A percentile compares a stretch with the other conserved stretches of the same genome.
phyloP scores from a whole-genome alignment of 768 basidiomycete genomes.

The Neoboletus magnificus region DNA sequence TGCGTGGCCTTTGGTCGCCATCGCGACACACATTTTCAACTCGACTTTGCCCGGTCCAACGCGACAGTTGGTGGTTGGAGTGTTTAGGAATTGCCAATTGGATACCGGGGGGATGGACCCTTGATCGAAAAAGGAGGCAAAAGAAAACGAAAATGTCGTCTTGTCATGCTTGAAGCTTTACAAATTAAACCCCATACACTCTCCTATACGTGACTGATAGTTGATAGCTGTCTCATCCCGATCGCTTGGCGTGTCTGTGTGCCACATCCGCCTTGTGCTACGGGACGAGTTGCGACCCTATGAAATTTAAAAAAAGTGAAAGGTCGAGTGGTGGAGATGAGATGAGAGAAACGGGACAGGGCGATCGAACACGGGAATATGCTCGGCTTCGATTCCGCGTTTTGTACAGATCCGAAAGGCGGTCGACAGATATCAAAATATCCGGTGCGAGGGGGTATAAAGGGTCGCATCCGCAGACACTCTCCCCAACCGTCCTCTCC shows the following conservation, averaged over 20 bases:
- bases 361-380: conserved; percentile 17
- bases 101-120: background rate
- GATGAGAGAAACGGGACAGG: conserved; percentile 6
- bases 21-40: too few species aligned
- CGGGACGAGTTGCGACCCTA: too few species aligned
- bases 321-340: background rate
- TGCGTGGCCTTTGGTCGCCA: too few species aligned
- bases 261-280: too few species aligned
- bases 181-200: too few species aligned
- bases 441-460: conserved; percentile 12
- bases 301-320: too few species aligned
- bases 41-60: too few species aligned
- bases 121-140: conserved; percentile 2
- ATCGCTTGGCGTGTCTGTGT: background rate
- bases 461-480: conserved; percentile 6
- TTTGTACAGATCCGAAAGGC: conserved; percentile 15
- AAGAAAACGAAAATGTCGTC: background rate
- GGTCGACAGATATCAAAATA: conserved; percentile 16
- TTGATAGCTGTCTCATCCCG: background rate
- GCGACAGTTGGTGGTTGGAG: background rate
- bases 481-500: background rate
- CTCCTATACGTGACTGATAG: background rate
- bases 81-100: conserved; percentile 11
- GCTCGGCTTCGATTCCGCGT: conserved; percentile 18
- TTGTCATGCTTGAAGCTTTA: too few species aligned